These are phyloP conservation scores for Leccinum boreale DNA, from an alignment of 768 basidiomycete species.

Conservation along the genomic window DNA sequence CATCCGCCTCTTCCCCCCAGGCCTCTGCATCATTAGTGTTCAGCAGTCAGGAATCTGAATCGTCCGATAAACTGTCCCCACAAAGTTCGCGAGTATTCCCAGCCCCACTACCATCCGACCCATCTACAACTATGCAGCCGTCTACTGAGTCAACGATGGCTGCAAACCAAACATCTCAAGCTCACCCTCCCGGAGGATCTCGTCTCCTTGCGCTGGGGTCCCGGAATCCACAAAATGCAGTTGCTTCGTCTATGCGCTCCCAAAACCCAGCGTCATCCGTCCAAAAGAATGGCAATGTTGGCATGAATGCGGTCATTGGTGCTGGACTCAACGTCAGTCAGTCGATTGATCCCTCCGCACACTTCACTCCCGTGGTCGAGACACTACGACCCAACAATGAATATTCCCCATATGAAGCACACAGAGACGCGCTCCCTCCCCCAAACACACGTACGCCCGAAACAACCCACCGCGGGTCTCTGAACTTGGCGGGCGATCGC, in stretches of 20 bases:
- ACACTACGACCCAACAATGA: constrained; percentile 24
- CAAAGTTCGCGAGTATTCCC: constrained; percentile 38
- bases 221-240: constrained; percentile 23
- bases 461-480: constrained; percentile 17
- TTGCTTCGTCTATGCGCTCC: constrained; percentile 15
- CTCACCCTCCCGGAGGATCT: constrained; percentile 40
- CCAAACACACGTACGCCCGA: constrained; percentile 17
- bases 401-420: constrained; percentile 60
- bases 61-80: constrained; percentile 15
- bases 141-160: constrained; percentile 42
- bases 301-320: constrained; percentile 8
- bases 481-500: constrained; percentile 20
- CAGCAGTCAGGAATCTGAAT: constrained; percentile 19
- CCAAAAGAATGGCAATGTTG: constrained; percentile 22
- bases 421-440: constrained; percentile 11
- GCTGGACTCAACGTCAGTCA: constrained; percentile 8
- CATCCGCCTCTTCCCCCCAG: constrained; percentile 15
- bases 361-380: constrained; percentile 9
- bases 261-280: constrained; percentile 23
- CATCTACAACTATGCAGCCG: constrained; percentile 13
- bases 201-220: constrained; percentile 41
- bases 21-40: not conserved
- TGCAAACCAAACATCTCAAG: constrained; percentile 32
- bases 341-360: constrained; percentile 17
- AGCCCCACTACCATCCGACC: constrained; percentile 26